Conservation (phyloP, 768 basidiomycete species). For the Suillus lakei region DNA sequence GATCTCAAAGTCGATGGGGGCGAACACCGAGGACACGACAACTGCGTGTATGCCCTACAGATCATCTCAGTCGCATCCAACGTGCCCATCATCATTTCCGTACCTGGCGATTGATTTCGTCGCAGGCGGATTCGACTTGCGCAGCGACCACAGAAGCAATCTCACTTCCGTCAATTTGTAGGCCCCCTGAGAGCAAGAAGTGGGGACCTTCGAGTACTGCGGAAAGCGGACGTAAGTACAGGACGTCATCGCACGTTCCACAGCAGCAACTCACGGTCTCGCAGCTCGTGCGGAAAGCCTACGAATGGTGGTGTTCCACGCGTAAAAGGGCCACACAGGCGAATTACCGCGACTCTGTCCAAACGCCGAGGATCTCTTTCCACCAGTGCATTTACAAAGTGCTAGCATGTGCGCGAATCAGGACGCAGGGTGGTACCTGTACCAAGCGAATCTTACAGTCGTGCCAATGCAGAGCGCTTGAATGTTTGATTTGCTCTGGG, state of each 20-base stretch:
- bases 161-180: slow-evolving; percentile 53
- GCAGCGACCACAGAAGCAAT: slow-evolving; percentile 46
- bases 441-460: slow-evolving; percentile 41
- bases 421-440: neutral
- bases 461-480: slow-evolving; percentile 65
- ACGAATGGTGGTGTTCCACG: slow-evolving; percentile 61
- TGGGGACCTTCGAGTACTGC: slow-evolving; percentile 34
- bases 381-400: slow-evolving; percentile 65
- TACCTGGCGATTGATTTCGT: slow-evolving; percentile 38
- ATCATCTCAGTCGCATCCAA: neutral
- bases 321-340: slow-evolving; percentile 65
- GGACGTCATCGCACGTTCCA: neutral
- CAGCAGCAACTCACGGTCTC: slow-evolving; percentile 29
- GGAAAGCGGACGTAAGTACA: slow-evolving; percentile 14
- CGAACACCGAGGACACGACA: slow-evolving; percentile 53
- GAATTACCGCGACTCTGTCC: slow-evolving; percentile 64
- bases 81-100: slow-evolving; percentile 3
- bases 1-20: slow-evolving; percentile 49
- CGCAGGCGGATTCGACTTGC: slow-evolving; percentile 51
- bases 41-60: slow-evolving; percentile 35
- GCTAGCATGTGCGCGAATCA: slow-evolving; percentile 33
- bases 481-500: slow-evolving; percentile 41
- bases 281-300: slow-evolving; percentile 48
- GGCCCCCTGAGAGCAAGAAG: slow-evolving; percentile 42
- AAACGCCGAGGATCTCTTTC: slow-evolving; percentile 58